Evolutionary conservation across 2,329 filamentous ascomycete species (phyloP), one percentile per base, ranked within the genome.

Genomic region (Ceratocystis destructans): DNA sequence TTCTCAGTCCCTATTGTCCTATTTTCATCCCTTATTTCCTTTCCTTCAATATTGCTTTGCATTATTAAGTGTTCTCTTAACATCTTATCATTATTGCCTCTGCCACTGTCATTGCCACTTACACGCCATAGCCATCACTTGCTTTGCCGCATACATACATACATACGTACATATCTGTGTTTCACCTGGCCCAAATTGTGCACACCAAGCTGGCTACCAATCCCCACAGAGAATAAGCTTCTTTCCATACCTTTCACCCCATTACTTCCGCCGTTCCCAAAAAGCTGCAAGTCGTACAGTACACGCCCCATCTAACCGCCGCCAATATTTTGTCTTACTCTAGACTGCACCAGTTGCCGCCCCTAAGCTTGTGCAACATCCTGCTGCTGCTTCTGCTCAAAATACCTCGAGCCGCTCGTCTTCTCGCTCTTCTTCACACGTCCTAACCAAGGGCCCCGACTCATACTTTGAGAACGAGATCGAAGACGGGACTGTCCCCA

Each of bases 271-370:
- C 22, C 25, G 3, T 45, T 3, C 2, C 53, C 31, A 25, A 25
- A 15, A 59, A 59, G n/a, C 55, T 17, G n/a, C 31, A 59, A 31
- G 55, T 59, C 55, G 55, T 37, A 59, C 55, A 59, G 46, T 62
- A 46, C 41, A 62, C 17, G 5, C 22, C 22, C 37, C 48, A 44
- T 53, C 62, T 64, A 48, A 64, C 15, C 45, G 44, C 62, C 62
- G 15, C 17, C 37, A 41, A 59, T 37, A 8, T 59, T 37, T 17
- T 25, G 55, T 37, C 7, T 59, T 37, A 37, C 55, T 59, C 33
- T 25, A 59, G 55, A n/a, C 31, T 59, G 55, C 33, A 37, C 6
- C 55, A 37, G 55, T 59, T 59, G 55, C 55, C 28, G 55, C 55
- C 33, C 17, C 55, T 59, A 31, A 59, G 33, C 4, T 20, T 59